Percentiles rank a stretch among this genome's conserved stretches.
Conservation (phyloP, 2,329 filamentous ascomycete genomes). For the Apiospora rasikravindrae region DNA sequence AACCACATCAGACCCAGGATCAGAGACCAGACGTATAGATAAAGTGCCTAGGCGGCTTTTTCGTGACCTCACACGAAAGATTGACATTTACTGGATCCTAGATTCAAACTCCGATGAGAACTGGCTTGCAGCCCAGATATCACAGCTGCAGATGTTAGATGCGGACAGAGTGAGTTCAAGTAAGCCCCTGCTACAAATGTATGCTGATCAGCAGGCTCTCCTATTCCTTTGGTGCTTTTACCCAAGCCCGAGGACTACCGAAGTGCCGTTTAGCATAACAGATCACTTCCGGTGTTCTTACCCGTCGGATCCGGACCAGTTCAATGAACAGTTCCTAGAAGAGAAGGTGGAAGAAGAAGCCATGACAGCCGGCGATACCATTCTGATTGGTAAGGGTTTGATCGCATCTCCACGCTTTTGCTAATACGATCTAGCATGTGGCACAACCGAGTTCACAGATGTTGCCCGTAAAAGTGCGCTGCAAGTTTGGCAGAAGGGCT, state of each 20-base stretch:
- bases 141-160: not conserved
- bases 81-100: not conserved
- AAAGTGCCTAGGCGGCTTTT: conserved; percentile 9
- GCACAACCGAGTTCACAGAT: not conserved
- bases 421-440: conserved; percentile 7
- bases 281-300: conserved; percentile 6
- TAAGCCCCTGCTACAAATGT: not conserved
- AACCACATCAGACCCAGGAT: not conserved
- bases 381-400: not conserved
- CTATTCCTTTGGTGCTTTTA: conserved; percentile 5
- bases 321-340: not conserved
- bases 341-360: not conserved
- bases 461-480: not conserved
- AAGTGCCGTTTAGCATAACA: not conserved
- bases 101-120: conserved; percentile 4
- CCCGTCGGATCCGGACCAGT: not conserved
- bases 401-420: not conserved
- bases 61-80: conserved; percentile 10
- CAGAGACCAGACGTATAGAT: not conserved
- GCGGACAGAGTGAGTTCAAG: conserved; percentile 5
- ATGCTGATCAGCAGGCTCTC: not conserved
- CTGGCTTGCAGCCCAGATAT: not conserved
- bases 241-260: not conserved
- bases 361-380: not conserved
- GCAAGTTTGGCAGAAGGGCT: not conserved